A percentile compares a stretch with the other conserved stretches of the same genome.
Conservation (phyloP, 768 basidiomycete genomes). For the Suillus clintonianus region DNA sequence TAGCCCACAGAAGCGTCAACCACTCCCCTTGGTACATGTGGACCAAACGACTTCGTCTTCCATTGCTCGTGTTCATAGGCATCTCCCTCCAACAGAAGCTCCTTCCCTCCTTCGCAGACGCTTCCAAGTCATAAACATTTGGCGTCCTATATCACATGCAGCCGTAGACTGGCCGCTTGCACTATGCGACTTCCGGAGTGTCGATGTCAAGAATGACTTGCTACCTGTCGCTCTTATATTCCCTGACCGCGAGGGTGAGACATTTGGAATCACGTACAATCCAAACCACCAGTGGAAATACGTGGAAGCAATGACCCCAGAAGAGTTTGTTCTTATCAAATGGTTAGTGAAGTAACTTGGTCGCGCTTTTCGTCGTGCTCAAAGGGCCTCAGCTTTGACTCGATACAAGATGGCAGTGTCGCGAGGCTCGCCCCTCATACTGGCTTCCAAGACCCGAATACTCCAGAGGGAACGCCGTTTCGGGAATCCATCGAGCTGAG, state of each 20-base stretch:
- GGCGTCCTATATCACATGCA: slow-evolving; percentile 50
- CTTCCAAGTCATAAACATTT: slow-evolving; percentile 57
- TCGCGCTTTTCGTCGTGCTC: neutral
- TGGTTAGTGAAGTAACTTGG: slow-evolving; percentile 34
- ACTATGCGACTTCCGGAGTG: slow-evolving; percentile 47
- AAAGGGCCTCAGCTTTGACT: slow-evolving; percentile 30
- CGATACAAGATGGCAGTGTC: slow-evolving; percentile 35
- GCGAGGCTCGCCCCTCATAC: slow-evolving; percentile 35
- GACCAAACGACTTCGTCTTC: slow-evolving; percentile 47
- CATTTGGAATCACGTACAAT: slow-evolving; percentile 39
- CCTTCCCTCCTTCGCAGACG: slow-evolving; percentile 41
- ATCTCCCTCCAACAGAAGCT: slow-evolving; percentile 43
- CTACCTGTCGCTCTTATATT: slow-evolving; percentile 39
- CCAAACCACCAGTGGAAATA: slow-evolving; percentile 48
- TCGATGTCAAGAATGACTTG: slow-evolving; percentile 41
- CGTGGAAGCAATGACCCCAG: slow-evolving; percentile 41
- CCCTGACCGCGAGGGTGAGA: slow-evolving; percentile 47
- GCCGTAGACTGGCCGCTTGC: slow-evolving; percentile 52
- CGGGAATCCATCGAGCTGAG: slow-evolving; percentile 39
- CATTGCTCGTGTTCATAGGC: slow-evolving; percentile 42
- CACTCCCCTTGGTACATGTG: slow-evolving; percentile 43
- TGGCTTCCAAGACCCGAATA: slow-evolving; percentile 37
- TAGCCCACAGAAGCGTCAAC: slow-evolving; percentile 43
- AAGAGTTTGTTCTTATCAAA: slow-evolving; percentile 51
- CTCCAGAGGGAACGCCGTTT: slow-evolving; percentile 29